Conservation (phyloP, 805 yeast genomes). For the Blastobotrys mokoenaii region DNA sequence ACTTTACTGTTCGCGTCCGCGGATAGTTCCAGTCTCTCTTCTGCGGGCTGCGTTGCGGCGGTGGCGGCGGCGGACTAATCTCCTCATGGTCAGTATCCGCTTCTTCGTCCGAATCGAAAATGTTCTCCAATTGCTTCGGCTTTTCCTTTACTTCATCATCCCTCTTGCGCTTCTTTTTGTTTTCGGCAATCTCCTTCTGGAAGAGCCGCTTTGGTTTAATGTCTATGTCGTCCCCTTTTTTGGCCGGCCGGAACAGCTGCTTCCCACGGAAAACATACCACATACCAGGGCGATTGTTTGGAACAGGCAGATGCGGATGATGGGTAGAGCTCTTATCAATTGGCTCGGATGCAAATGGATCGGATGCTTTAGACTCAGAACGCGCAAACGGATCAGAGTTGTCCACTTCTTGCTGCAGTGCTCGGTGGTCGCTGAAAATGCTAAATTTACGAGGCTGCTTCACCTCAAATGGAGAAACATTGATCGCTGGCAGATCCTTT, state of each 20-base stretch:
- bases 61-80: not conserved
- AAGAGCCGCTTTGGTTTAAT: slow-evolving; percentile 19
- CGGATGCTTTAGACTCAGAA: not conserved
- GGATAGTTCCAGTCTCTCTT: too few relatives aligned
- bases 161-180: not conserved
- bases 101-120: not conserved
- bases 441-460: slow-evolving; percentile 3
- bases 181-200: not conserved
- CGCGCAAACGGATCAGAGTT: slow-evolving; percentile 4
- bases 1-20: too few relatives aligned
- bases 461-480: not conserved
- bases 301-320: slow-evolving; percentile 15
- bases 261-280: slow-evolving; percentile 33
- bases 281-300: slow-evolving; percentile 24
- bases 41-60: too few relatives aligned
- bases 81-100: slow-evolving; percentile 1
- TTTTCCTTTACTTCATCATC: not conserved
- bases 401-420: slow-evolving; percentile 11
- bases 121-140: not conserved
- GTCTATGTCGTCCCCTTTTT: slow-evolving; percentile 15
- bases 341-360: slow-evolving; percentile 2
- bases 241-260: slow-evolving; percentile 28
- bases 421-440: slow-evolving; percentile 12
- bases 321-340: not conserved
- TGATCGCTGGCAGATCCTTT: not conserved